Evolutionary conservation across 257 asterid genomes (phyloP), one percentile per base, ranked within the genome.

Genomic region (Apocynum venetum): DNA sequence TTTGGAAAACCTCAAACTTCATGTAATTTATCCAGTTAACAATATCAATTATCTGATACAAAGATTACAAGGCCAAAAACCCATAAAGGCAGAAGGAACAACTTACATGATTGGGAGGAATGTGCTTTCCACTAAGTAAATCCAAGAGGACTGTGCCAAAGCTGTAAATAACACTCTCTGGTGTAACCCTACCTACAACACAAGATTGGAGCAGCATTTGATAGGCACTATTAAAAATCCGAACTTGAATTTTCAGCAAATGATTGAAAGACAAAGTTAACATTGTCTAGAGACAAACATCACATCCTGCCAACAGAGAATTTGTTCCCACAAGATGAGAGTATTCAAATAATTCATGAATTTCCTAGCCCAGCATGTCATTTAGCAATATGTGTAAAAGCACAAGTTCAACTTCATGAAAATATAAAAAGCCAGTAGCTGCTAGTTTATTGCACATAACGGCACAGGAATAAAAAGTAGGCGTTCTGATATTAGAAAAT

Each of bases 71-170:
- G 4, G 11, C 49, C 6, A 63, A 43, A 41, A 46, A 6, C 10
- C 6, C 7, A 35, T 4, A 12, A 57, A 53, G 20, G 13, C 20
- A 47, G 36, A 19, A 10, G 47, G 64, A 73, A 79, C 91, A 19
- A 67, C 61, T 49, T 88, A 92, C 98, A 85, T 91, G 97, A 77
- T 87, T 91, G 55, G 98, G 98, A 82, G 98, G 98, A 68, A 93
- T 91, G 82, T 93, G 98, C 83, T 93, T 93, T 83, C 98, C 98
- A 83, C 97, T 92, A 71, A 93, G 97, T 83, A 93, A 90, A 89
- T 93, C 98, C 91, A 93, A 83, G 76, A 93, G 93, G 52, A 93
- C 94, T 17, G 98, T 93, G 77, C 97, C 98, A 81, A 91, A 91
- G 89, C 98, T 93, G 88, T 88, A 93, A 76, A 83, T 86, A 74